Evolutionary conservation across 139 green algal species (phyloP), one percentile per base, ranked within the genome.

Genomic region (Chlamydomonas asymmetrica): DNA sequence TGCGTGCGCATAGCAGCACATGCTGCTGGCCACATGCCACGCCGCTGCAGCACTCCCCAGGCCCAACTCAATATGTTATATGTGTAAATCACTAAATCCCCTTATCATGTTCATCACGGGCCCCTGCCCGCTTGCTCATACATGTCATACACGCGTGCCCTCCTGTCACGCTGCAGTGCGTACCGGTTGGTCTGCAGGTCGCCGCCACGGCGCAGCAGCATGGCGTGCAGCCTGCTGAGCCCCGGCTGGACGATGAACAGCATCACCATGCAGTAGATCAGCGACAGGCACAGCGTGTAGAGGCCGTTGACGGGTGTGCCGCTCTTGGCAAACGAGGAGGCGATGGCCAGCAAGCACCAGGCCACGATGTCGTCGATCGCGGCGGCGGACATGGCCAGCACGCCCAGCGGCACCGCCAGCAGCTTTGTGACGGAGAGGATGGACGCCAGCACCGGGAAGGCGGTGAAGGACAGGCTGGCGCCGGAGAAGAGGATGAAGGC

Each of bases 401-500:
- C 23, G 81, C 81, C 2, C 5, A 62, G 29, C 8, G 54, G 54
- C 9, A 27, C 54, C 6, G 29, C 25, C 5, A 62, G 29, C 25
- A 62, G 54, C 25, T 27, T 27, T 7, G 54, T 62, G 54, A 27
- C 54, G 10, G 54, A 62, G 25, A 62, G 13, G 54, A 62, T 62
- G 54, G 54, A 62, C 13, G 54, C 54, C 9, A 62, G 54, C 10
- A 87, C 82, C 43, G 82, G 82, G 69, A 87, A 87, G 22, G 81
- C 81, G 20, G 81, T 87, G 74, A 87, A 83, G 9, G 79, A 80
- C 82, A 87, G 76, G 41, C 71, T 74, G 25, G 84, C 79, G 29
- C 82, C 82, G 29, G 72, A 82, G 52, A 87, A 87, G 23, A 87
- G 48, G 5, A 85, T 38, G 66, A 87, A 87, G 22, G 81, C 62